Evolutionary conservation across 441 rosid species (phyloP).

Genomic region (Omphalea diandra): DNA sequence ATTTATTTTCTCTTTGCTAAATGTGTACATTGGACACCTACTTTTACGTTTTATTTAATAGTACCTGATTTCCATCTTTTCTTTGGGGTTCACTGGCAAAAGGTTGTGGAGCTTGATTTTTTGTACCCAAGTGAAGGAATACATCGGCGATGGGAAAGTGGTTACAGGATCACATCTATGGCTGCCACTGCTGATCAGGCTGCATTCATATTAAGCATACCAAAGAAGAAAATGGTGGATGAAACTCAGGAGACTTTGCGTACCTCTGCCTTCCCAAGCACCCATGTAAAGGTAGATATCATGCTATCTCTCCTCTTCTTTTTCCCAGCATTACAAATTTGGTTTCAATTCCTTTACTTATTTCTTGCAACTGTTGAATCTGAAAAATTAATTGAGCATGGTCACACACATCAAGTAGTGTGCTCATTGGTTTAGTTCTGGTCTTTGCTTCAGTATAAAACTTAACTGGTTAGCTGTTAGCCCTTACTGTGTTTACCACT

Average conservation of each 20-base stretch:
- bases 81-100: slow-evolving; percentile 12
- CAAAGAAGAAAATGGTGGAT: slow-evolving; percentile 66
- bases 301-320: not conserved
- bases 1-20: not conserved
- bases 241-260: slow-evolving; percentile 95
- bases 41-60: slow-evolving; percentile 1
- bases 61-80: slow-evolving; percentile 8
- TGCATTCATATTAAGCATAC: slow-evolving; percentile 74
- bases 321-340: not conserved
- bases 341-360: not conserved
- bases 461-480: not conserved
- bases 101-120: slow-evolving; percentile 97
- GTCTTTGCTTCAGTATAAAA: not conserved
- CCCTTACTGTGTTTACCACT: not conserved
- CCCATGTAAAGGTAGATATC: slow-evolving; percentile 74
- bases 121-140: slow-evolving; percentile 85
- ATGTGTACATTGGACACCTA: not conserved
- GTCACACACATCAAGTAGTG: not conserved
- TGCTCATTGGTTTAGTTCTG: not conserved
- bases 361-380: not conserved
- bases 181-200: slow-evolving; percentile 88
- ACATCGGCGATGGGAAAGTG: slow-evolving; percentile 75
- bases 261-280: slow-evolving; percentile 89
- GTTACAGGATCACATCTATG: slow-evolving; percentile 81
- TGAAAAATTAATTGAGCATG: not conserved